phyloP scores from a whole-genome alignment of 371 early-diverging fungal species.

The Mortierella polycephala region DNA sequence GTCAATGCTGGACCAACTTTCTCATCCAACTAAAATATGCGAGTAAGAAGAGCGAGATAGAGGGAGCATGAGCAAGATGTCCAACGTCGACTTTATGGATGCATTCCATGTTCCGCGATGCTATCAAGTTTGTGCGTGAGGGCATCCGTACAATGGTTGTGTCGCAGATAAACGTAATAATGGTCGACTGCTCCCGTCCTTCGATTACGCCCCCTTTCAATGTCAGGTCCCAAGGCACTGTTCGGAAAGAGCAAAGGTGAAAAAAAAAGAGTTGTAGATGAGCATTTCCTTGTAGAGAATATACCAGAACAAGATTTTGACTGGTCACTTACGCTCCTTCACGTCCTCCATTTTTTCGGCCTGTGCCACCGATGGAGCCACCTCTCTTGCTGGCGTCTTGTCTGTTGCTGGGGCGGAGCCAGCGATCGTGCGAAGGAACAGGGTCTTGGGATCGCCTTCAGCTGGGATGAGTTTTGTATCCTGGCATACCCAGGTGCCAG shows the following conservation, averaged over 20 bases:
- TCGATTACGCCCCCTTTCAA: slow-evolving; percentile 39
- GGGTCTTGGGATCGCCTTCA: slow-evolving; percentile 18
- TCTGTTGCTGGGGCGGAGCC: slow-evolving; percentile 38
- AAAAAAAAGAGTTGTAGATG: not conserved
- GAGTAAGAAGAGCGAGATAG: not conserved
- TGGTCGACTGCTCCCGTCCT: slow-evolving; percentile 33
- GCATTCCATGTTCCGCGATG: not conserved
- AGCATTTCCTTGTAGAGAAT: not conserved
- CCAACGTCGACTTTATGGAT: no score
- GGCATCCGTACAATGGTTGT: slow-evolving; percentile 20
- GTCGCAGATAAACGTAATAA: slow-evolving; percentile 51
- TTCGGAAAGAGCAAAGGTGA: not conserved
- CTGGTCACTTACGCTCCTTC: slow-evolving; percentile 28
- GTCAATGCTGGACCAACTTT: slow-evolving; percentile 16
- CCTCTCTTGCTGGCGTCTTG: slow-evolving; percentile 28
- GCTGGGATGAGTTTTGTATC: slow-evolving; percentile 27
- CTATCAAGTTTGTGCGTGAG: not conserved
- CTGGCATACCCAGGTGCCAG: slow-evolving; percentile 48
- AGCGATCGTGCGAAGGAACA: slow-evolving; percentile 28
- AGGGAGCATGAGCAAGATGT: not conserved
- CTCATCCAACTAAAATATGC: slow-evolving; percentile 21
- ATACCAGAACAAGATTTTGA: not conserved
- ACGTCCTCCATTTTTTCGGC: slow-evolving; percentile 26
- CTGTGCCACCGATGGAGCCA: slow-evolving; percentile 21
- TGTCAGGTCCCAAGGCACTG: slow-evolving; percentile 53